Percentiles rank a stretch among this genome's conserved stretches.
Evolutionary conservation across 1,139 yeast genomes (phyloP).

Genomic region (Debaryomycetaceae sp.): DNA sequence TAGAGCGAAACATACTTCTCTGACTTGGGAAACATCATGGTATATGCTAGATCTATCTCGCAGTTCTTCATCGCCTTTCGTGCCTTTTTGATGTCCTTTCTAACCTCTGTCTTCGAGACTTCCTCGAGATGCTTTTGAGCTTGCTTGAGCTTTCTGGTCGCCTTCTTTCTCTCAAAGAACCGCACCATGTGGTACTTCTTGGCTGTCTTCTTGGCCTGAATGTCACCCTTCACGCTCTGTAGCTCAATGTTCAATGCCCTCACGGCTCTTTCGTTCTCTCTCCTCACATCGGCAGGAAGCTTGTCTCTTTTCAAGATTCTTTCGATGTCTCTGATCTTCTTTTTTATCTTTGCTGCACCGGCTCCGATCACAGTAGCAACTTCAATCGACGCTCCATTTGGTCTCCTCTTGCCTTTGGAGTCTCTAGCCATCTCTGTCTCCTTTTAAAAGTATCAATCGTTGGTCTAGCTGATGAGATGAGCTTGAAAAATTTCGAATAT

Average conservation of each 20-base stretch:
- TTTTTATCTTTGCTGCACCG: conserved; percentile 59
- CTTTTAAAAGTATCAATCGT: background rate
- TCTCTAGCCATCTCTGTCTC: conserved; percentile 9
- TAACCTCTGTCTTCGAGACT: conserved; percentile 36
- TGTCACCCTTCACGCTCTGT: conserved; percentile 46
- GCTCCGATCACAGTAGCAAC: conserved; percentile 32
- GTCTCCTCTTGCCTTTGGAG: conserved; percentile 6
- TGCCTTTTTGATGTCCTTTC: conserved; percentile 51
- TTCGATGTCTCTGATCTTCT: conserved; percentile 82
- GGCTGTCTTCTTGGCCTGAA: conserved; percentile 57
- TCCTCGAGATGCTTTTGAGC: conserved; percentile 48
- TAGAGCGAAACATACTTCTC: conserved; percentile 80
- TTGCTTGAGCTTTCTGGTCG: conserved; percentile 68
- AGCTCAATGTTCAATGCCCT: conserved; percentile 70
- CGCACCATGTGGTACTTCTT: conserved; percentile 90
- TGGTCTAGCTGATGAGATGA: background rate
- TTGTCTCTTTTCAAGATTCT: conserved; percentile 61
- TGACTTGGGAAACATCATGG: conserved; percentile 71
- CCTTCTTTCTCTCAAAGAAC: conserved; percentile 89
- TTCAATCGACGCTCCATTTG: conserved; percentile 14
- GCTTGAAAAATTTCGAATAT: background rate
- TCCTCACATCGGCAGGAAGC: conserved; percentile 70
- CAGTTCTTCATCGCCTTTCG: conserved; percentile 53
- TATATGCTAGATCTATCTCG: conserved; percentile 74
- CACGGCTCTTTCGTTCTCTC: conserved; percentile 84